Conservation (phyloP, 352 stramenopile genomes). For the Phytophthora colocasiae region DNA sequence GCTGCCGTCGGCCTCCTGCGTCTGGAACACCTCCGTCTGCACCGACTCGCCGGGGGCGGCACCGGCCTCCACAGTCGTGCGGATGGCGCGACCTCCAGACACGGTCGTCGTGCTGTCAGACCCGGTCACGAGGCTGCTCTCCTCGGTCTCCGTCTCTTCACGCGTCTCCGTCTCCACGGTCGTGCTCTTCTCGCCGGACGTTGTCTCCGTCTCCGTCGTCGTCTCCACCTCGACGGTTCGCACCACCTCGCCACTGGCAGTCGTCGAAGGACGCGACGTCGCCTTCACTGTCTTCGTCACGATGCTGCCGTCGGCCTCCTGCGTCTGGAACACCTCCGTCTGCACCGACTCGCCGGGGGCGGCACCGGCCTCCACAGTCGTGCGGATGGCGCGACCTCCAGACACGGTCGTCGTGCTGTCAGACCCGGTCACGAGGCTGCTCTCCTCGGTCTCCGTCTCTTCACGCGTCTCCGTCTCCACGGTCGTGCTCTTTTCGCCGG, state of each 20-base stretch:
- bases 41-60: constrained; percentile 7
- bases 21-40: constrained; percentile 15
- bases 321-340: constrained; percentile 16
- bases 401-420: neutral
- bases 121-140: constrained; percentile 5
- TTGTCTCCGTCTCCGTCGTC: constrained; percentile 12
- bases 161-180: constrained; percentile 8
- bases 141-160: neutral
- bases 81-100: neutral
- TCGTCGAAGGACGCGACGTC: constrained; percentile 3
- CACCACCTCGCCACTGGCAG: constrained; percentile 9
- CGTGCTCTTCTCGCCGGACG: constrained; percentile 11
- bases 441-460: constrained; percentile 6
- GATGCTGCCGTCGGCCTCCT: constrained; percentile 14
- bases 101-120: neutral
- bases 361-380: neutral
- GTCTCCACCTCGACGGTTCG: constrained; percentile 15
- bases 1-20: constrained; percentile 11
- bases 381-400: neutral
- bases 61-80: constrained; percentile 1
- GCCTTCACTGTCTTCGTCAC: constrained; percentile 15
- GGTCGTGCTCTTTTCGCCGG: constrained; percentile 8
- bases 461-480: constrained; percentile 12
- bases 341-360: constrained; percentile 7
- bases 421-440: constrained; percentile 1